Conservation (phyloP, 176 grass and related monocot genomes). For the Carex pumila region DNA sequence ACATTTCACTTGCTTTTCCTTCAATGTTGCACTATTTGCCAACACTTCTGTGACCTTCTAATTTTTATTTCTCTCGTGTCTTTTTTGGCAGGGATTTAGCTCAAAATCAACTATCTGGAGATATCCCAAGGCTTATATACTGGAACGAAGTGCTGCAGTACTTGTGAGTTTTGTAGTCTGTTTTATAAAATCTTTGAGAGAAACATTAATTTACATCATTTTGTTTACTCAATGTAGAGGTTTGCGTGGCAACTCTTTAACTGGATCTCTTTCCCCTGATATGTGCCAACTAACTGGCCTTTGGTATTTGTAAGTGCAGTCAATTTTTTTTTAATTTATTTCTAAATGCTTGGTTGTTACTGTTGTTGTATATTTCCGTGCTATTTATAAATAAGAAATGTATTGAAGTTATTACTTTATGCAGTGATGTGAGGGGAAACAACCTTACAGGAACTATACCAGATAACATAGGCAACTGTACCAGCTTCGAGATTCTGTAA, state of each 20-base stretch:
- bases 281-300: conserved; percentile 97
- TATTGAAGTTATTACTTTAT: neutral
- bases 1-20: conserved; percentile 20
- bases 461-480: conserved; percentile 89
- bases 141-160: conserved; percentile 99
- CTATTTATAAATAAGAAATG: neutral
- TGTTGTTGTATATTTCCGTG: neutral
- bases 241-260: conserved; percentile 75
- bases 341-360: too few species aligned
- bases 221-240: conserved; percentile 43
- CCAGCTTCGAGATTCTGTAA: conserved; percentile 95
- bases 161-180: conserved; percentile 41
- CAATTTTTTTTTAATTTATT: conserved; percentile 7
- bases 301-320: conserved; percentile 89
- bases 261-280: conserved; percentile 82
- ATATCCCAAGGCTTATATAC: conserved; percentile 87
- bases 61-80: conserved; percentile 4
- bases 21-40: conserved; percentile 4
- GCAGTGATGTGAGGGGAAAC: conserved; percentile 95
- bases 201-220: neutral
- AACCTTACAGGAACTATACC: conserved; percentile 97
- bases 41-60: neutral
- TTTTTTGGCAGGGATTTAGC: conserved; percentile 65
- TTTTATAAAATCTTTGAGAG: neutral
- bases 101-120: conserved; percentile 81